These are phyloP conservation scores for Mortierella claussenii DNA, from an alignment of 192 early-diverging fungal species.

Conservation along the genomic window DNA sequence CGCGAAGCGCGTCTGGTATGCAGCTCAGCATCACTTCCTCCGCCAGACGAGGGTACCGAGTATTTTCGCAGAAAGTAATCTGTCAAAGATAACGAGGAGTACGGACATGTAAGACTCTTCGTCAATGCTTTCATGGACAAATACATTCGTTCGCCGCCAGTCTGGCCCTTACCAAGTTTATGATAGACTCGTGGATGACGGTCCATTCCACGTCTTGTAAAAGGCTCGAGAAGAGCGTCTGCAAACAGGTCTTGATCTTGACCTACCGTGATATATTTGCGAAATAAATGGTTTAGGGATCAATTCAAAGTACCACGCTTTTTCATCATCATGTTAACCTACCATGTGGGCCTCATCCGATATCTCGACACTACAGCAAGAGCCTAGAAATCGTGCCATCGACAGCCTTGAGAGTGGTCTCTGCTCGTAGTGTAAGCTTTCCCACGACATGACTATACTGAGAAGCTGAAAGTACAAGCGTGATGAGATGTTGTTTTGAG, in stretches of 20 bases:
- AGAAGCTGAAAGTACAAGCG: conserved; percentile 12
- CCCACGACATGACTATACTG: conserved; percentile 17
- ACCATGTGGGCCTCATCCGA: conserved; percentile 9
- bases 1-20: conserved; percentile 3
- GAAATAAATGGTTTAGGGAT: no score
- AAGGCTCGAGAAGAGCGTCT: conserved; percentile 5
- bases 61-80: neutral
- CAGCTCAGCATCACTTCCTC: neutral
- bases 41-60: neutral
- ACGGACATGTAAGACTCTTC: neutral
- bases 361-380: conserved; percentile 12
- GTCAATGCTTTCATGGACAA: no score
- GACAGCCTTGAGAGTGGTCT: conserved; percentile 15
- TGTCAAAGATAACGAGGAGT: neutral
- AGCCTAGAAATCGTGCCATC: conserved; percentile 13
- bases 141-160: no score
- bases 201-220: conserved; percentile 11
- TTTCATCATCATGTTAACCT: neutral
- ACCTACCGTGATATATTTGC: neutral
- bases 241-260: neutral
- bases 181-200: conserved; percentile 14
- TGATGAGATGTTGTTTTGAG: neutral
- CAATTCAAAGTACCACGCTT: no score
- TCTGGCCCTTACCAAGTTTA: conserved; percentile 30
- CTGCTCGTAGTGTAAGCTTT: neutral